phyloP scores from a whole-genome alignment of 257 asterid genomes.

The Verbena officinalis region DNA sequence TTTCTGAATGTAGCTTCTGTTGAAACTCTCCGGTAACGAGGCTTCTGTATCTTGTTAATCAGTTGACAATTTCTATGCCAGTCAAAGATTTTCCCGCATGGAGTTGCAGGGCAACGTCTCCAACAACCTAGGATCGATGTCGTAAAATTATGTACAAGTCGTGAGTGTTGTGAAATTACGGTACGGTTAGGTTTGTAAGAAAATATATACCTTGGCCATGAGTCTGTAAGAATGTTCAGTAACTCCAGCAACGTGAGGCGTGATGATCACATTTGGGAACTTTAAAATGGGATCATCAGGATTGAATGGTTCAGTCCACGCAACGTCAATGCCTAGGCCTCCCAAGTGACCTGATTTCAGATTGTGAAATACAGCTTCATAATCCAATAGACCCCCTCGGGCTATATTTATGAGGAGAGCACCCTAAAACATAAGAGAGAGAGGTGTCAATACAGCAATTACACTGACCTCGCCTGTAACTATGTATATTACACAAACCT shows the following conservation, averaged over 20 bases:
- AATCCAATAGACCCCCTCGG: conserved; percentile 89
- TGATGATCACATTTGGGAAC: conserved; percentile 79
- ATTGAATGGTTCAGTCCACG: conserved; percentile 96
- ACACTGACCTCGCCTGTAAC: too few relatives aligned
- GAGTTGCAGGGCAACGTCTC: conserved; percentile 82
- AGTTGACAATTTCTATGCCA: conserved; percentile 76
- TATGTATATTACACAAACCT: too few relatives aligned
- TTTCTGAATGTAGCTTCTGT: neutral
- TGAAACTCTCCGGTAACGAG: neutral
- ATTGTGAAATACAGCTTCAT: conserved; percentile 65
- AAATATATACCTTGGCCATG: conserved; percentile 90
- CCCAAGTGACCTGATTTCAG: conserved; percentile 88
- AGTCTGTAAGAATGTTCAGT: conserved; percentile 69
- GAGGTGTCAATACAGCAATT: neutral
- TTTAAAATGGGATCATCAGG: conserved; percentile 76
- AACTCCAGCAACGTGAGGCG: conserved; percentile 97
- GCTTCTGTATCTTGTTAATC: conserved; percentile 33
- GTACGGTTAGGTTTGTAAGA: neutral
- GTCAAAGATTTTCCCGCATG: conserved; percentile 54
- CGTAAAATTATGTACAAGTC: neutral
- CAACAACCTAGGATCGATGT: conserved; percentile 56
- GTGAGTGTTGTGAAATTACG: neutral
- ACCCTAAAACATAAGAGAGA: conserved; percentile 52
- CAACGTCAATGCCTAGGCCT: conserved; percentile 93
- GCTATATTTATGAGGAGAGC: conserved; percentile 74